Percentiles rank a stretch among this genome's conserved stretches.
These are phyloP conservation scores for Penicillium brevicompactum DNA, from an alignment of 2,329 filamentous ascomycete species.

Conservation along the genomic window DNA sequence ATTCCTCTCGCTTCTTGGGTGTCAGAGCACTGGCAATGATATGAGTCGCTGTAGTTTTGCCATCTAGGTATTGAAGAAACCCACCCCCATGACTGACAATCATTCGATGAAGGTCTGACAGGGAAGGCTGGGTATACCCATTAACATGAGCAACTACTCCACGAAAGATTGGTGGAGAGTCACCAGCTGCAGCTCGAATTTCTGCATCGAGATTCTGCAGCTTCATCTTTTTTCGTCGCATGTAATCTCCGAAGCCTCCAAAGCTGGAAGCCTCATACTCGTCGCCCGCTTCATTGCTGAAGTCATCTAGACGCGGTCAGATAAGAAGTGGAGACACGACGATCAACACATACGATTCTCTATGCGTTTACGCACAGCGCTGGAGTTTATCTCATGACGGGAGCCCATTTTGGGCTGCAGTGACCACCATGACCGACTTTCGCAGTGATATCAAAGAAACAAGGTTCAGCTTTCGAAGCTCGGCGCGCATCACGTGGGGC, in stretches of 20 bases:
- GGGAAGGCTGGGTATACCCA: constrained; percentile 91
- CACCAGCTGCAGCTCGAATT: constrained; percentile 67
- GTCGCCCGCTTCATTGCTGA: constrained; percentile 80
- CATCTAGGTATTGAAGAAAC: constrained; percentile 92
- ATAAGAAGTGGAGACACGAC: constrained; percentile 13
- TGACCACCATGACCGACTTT: constrained; percentile 21
- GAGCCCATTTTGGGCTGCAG: constrained; percentile 58
- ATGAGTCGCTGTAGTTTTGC: constrained; percentile 92
- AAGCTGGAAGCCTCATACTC: constrained; percentile 89
- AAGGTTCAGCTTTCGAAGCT: background rate
- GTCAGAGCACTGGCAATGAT: constrained; percentile 90
- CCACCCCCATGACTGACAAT: constrained; percentile 93
- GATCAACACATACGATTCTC: constrained; percentile 52
- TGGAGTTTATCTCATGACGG: constrained; percentile 61
- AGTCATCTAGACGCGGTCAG: constrained; percentile 57
- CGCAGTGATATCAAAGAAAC: background rate
- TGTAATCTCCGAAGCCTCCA: constrained; percentile 88
- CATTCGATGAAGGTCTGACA: constrained; percentile 83
- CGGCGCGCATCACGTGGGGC: constrained; percentile 12
- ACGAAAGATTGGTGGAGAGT: constrained; percentile 84
- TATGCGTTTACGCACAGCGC: constrained; percentile 63
- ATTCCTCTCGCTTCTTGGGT: constrained; percentile 90
- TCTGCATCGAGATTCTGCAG: constrained; percentile 91
- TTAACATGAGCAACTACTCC: constrained; percentile 90
- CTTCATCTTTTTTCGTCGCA: constrained; percentile 94